A percentile compares a stretch with the other conserved stretches of the same genome.
These are phyloP conservation scores for Diplodia intermedia DNA, from an alignment of 2,329 filamentous ascomycete species.

Conservation along the genomic window DNA sequence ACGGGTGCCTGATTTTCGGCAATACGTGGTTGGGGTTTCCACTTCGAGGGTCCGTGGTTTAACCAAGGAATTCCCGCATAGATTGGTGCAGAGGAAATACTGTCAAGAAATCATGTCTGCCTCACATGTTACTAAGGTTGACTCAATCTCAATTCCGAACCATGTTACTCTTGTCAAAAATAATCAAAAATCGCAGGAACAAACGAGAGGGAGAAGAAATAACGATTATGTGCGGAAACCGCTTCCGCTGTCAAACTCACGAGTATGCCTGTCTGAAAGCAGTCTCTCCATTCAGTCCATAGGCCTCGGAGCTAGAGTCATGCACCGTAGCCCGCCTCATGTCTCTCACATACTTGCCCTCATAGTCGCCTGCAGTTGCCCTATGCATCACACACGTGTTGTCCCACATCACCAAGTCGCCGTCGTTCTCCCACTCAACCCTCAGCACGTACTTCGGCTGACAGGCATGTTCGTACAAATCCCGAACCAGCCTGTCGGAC, in stretches of 20 bases:
- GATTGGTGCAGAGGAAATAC: background rate
- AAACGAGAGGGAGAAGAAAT: background rate
- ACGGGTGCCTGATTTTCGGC: background rate
- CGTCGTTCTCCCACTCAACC: conserved; percentile 57
- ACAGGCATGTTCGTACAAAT: conserved; percentile 57
- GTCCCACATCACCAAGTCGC: conserved; percentile 66
- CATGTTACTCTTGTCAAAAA: background rate
- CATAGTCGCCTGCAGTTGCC: conserved; percentile 57
- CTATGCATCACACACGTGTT: conserved; percentile 65
- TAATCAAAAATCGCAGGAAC: background rate
- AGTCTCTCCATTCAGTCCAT: conserved; percentile 51
- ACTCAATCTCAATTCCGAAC: background rate
- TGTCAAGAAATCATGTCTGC: background rate
- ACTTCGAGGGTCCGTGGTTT: background rate
- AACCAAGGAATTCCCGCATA: background rate
- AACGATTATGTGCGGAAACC: background rate
- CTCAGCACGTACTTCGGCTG: conserved; percentile 56
- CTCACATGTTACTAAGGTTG: no score
- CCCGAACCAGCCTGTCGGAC: conserved; percentile 47
- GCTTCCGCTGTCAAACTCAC: background rate
- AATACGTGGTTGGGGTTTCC: background rate
- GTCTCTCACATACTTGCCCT: conserved; percentile 59
- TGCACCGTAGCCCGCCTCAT: conserved; percentile 65
- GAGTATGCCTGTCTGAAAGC: conserved; percentile 1
- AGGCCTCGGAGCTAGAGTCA: conserved; percentile 52